Evolutionary conservation across 2,329 filamentous ascomycete species (phyloP), one percentile per base, ranked within the genome.

Genomic region (Neofusicoccum umdonicola): DNA sequence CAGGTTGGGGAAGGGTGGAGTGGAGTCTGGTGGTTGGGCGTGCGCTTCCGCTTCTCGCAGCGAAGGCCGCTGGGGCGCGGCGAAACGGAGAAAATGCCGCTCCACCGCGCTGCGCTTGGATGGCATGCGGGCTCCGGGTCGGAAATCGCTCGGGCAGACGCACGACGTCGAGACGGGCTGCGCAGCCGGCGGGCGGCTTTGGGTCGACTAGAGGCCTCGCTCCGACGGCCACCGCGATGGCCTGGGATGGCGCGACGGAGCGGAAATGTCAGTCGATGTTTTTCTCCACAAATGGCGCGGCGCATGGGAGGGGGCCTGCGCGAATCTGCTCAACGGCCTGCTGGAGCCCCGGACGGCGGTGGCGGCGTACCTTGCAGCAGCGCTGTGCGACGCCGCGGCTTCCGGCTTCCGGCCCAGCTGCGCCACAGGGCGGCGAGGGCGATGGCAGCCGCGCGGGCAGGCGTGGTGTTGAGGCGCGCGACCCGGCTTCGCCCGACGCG

Each of bases 391-490:
- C 42, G 45, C 45, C 11, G 19, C 37, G 61, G 58, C 39, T 37
- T 54, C n/a, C 48, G 35, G 44, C 48, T 63, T 54, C 48, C 39
- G 50, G 61, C 15, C 48, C 31, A 51, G 44, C 45, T 62, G 58
- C 58, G 44, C 35, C 45, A 62, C 48, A 54, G 47, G 22, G 50
- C 42, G n/a, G 45, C 42, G 27, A 27, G 57, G 57, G 34, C 45
- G 37, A 45, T 51, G 19, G 13, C 11, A 31, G 27, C 27, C 27
- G 27, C 27, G 27, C 15, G 42, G n/a, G 37, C 27, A 48, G 22
- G n/a, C 8, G 47, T 63, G 61, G 61, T 63, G 61, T 63, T 63
- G 61, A 63, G 61, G 48, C 37, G 61, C 39, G 47, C 52, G 15
- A 47, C 56, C 56, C 56, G 56, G 41, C 56, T 47, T 60, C 42